phyloP scores from a whole-genome alignment of 1,284 basidiomycete species.

The Volvariella volvacea region DNA sequence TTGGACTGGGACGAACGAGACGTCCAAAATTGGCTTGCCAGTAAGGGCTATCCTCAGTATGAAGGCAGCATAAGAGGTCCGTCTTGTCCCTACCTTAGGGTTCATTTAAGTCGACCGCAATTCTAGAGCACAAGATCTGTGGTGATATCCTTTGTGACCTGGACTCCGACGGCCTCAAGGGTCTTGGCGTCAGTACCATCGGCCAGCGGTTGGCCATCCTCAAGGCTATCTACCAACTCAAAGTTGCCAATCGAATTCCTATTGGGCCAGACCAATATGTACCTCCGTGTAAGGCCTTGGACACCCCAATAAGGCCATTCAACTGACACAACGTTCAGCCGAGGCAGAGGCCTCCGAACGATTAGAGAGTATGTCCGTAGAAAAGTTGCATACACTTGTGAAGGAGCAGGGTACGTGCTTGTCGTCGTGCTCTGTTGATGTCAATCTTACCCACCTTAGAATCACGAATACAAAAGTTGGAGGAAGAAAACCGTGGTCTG shows the following conservation, averaged over 20 bases:
- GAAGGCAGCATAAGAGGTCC: slow-evolving; percentile 64
- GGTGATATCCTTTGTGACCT: slow-evolving; percentile 83
- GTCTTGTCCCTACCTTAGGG: slow-evolving; percentile 16
- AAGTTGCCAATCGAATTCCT: slow-evolving; percentile 76
- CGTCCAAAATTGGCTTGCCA: slow-evolving; percentile 71
- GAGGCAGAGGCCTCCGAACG: slow-evolving; percentile 68
- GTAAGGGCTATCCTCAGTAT: slow-evolving; percentile 77
- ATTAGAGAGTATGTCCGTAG: slow-evolving; percentile 52
- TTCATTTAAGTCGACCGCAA: slow-evolving; percentile 7
- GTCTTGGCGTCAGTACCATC: slow-evolving; percentile 78
- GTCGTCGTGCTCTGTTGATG: neutral
- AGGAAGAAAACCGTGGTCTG: slow-evolving; percentile 71
- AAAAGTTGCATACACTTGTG: slow-evolving; percentile 63
- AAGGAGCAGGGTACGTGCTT: slow-evolving; percentile 66
- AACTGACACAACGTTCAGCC: slow-evolving; percentile 34
- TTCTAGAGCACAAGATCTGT: slow-evolving; percentile 80
- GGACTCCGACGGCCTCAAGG: slow-evolving; percentile 76
- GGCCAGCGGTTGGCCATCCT: slow-evolving; percentile 87
- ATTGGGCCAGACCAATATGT: slow-evolving; percentile 85
- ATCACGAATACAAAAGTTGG: slow-evolving; percentile 60
- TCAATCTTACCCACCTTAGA: slow-evolving; percentile 30
- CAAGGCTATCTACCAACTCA: slow-evolving; percentile 84
- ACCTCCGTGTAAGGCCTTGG: slow-evolving; percentile 70
- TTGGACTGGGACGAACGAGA: slow-evolving; percentile 79
- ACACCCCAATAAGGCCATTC: slow-evolving; percentile 1